Evolutionary conservation across 257 asterid genomes (phyloP), one percentile per base, ranked within the genome.

Genomic region (Jaltomata sinuosa): DNA sequence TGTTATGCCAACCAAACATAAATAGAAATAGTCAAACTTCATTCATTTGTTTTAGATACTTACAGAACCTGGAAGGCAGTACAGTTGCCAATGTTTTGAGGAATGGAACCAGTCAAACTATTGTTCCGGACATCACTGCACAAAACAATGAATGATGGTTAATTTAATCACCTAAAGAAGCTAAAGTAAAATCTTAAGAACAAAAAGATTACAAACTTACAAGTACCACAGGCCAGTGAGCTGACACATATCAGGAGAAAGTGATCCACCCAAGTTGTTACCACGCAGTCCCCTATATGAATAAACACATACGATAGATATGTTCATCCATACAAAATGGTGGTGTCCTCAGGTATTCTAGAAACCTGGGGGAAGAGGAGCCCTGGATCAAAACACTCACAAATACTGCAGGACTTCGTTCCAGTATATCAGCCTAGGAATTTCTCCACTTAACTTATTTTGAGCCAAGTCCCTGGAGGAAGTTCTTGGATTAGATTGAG

Each of bases 31-130:
- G 40, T 31, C 40, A 4, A 52, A 50, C 34, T 12, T n/a, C 49
- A 50, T 18, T 16, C 14, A 12, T 18, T 42, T 34, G 40, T 84
- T 84, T 49, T 19, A 62, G 95, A 69, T 91, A 97, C 99, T 53
- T 92, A 97, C 99, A 97, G 89, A 90, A 97, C 99, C 93, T 97
- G 98, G 94, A 97, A 97, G 88, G 95, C 89, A 50, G 98, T 94
- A 88, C 99, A 97, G 84, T 97, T 97, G 86, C 99, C 99, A 29
- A 97, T 91, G 77, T 83, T 91, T 25, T 89, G 93, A 62, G 99
- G 99, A 86, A 97, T 92, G 32, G 95, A 82, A 74, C 99, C 99
- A 47, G 95, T 92, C 91, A 97, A 91, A 83, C 99, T 95, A 83
- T 97, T 95, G 83, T 97, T 97, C 59, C 98, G 89, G 57, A 97